Percentiles rank a stretch among this genome's conserved stretches.
These are phyloP conservation scores for Diaporthe sp. DNA, from an alignment of 2,329 filamentous ascomycete species.

Conservation along the genomic window DNA sequence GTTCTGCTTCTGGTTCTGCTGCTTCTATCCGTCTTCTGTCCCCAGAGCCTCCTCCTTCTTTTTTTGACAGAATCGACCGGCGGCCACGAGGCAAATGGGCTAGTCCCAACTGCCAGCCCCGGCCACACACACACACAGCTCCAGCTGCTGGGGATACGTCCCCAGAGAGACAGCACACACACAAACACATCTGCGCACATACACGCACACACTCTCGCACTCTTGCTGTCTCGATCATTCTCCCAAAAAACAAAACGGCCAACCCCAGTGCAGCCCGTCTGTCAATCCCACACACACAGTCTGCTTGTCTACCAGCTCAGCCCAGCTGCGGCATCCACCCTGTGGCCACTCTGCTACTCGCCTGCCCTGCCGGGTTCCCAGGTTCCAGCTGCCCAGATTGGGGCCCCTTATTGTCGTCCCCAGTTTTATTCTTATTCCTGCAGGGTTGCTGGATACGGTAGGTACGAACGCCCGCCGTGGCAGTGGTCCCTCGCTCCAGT, in stretches of 20 bases:
- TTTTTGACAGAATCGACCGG: neutral
- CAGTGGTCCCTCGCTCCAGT: neutral
- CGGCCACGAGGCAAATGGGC: neutral
- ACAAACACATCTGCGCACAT: neutral
- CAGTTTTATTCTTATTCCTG: constrained; percentile 18
- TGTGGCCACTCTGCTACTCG: constrained; percentile 5
- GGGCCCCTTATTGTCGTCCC: constrained; percentile 24
- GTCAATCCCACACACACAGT: neutral
- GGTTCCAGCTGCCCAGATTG: constrained; percentile 14
- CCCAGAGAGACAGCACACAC: neutral
- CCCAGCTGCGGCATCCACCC: neutral
- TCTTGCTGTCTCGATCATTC: neutral
- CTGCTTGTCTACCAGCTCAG: neutral
- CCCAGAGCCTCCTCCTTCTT: neutral
- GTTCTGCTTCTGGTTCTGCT: neutral
- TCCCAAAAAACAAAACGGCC: neutral
- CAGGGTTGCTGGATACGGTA: constrained; percentile 24
- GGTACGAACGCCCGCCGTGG: constrained; percentile 15
- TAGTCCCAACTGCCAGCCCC: neutral
- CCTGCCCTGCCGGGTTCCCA: constrained; percentile 19
- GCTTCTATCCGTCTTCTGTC: neutral
- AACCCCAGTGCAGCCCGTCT: neutral
- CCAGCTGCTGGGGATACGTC: neutral
- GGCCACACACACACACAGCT: neutral
- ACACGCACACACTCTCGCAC: neutral